phyloP scores from a whole-genome alignment of 1,139 yeast species.

The Starmera stellimalicola region DNA sequence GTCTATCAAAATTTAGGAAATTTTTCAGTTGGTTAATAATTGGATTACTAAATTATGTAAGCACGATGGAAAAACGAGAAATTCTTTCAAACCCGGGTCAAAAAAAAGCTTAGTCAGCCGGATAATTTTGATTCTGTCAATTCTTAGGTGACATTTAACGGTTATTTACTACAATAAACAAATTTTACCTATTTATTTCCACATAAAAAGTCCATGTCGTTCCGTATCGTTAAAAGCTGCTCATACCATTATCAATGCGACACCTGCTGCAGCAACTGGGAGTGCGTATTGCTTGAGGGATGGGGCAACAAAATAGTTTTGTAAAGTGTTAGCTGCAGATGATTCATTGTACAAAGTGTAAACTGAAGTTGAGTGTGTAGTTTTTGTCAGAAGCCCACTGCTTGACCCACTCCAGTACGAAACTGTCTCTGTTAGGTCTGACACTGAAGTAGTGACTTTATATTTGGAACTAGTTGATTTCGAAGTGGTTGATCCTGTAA shows the following conservation, averaged over 20 bases:
- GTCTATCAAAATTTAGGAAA: too few relatives aligned
- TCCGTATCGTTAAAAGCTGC: too few relatives aligned
- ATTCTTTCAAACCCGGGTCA: too few relatives aligned
- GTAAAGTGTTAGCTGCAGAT: conserved; percentile 4
- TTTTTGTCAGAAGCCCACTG: conserved; percentile 2
- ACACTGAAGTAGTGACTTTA: neutral
- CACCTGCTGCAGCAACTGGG: conserved; percentile 7
- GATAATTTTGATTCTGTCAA: too few relatives aligned
- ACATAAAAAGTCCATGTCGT: too few relatives aligned
- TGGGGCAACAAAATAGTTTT: neutral
- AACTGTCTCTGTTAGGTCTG: neutral
- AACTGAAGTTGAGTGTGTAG: conserved; percentile 1
- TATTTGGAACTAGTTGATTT: neutral
- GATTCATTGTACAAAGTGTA: conserved; percentile 2
- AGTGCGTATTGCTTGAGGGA: conserved; percentile 1
- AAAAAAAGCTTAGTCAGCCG: too few relatives aligned
- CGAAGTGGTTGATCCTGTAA: neutral
- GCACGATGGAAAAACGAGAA: too few relatives aligned
- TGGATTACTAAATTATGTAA: too few relatives aligned
- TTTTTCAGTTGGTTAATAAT: too few relatives aligned
- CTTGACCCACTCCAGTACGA: conserved; percentile 3
- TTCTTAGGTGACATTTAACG: too few relatives aligned
- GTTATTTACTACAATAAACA: too few relatives aligned
- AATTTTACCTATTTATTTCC: too few relatives aligned
- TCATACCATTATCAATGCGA: conserved; percentile 4